Conservation (phyloP, 1,139 yeast genomes). For the Scheffersomyces parashehatae region DNA sequence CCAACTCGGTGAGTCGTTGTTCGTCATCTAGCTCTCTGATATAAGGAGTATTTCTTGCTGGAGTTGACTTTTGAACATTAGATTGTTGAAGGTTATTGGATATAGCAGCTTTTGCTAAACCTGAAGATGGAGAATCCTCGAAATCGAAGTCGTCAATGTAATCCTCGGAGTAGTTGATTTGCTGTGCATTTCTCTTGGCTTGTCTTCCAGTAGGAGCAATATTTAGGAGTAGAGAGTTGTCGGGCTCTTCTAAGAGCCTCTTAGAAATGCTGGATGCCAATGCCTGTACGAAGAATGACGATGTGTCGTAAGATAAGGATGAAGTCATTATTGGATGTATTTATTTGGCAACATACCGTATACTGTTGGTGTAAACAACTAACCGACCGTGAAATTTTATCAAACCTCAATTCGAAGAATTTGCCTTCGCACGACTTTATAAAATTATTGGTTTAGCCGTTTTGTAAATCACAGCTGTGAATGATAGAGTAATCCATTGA, state of each 20-base stretch:
- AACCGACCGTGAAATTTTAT: background rate
- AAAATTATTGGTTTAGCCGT: background rate
- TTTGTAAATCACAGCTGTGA: background rate
- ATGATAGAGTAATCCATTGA: too few species aligned
- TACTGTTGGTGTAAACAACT: too few species aligned
- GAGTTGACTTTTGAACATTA: slow-evolving; percentile 33
- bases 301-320: slow-evolving; percentile 12
- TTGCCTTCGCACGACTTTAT: background rate
- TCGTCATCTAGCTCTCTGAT: slow-evolving; percentile 26
- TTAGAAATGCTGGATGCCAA: slow-evolving; percentile 17
- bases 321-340: too few species aligned
- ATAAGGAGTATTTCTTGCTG: slow-evolving; percentile 35
- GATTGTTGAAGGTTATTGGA: slow-evolving; percentile 21
- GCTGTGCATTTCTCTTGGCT: slow-evolving; percentile 72
- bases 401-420: background rate
- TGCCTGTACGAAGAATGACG: slow-evolving; percentile 17
- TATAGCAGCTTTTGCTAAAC: slow-evolving; percentile 11
- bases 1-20: slow-evolving; percentile 26
- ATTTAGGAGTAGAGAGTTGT: slow-evolving; percentile 56
- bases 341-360: too few species aligned
- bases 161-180: slow-evolving; percentile 80
- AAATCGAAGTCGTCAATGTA: slow-evolving; percentile 66
- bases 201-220: slow-evolving; percentile 76
- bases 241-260: slow-evolving; percentile 50
- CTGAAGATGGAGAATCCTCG: slow-evolving; percentile 46